Evolutionary conservation across 2,329 filamentous ascomycete genomes (phyloP).

Genomic region (Harringtonia aguacate): DNA sequence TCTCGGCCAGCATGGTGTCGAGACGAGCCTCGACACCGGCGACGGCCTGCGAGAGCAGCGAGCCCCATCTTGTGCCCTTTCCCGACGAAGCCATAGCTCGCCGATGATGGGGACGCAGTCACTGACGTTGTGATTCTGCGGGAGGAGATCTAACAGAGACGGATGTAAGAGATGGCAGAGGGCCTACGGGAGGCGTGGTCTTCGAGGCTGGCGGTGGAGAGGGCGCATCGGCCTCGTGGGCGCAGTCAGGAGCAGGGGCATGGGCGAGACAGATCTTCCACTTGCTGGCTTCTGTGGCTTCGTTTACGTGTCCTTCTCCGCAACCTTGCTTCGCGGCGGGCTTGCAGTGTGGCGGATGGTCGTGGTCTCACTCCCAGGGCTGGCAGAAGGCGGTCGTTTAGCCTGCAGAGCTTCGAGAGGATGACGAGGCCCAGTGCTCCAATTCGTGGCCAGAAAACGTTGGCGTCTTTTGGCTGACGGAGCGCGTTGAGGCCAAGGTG

Average conservation of each 20-base stretch:
- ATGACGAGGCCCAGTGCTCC: not conserved
- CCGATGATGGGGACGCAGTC: not conserved
- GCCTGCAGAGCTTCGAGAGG: not conserved
- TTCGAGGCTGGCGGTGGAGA: not conserved
- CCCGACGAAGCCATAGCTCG: constrained; percentile 34
- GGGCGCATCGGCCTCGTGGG: not conserved
- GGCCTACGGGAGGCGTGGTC: no score
- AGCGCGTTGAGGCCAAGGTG: not conserved
- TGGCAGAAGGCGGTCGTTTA: not conserved
- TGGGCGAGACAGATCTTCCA: not conserved
- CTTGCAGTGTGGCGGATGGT: no score
- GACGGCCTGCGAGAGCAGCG: constrained; percentile 79
- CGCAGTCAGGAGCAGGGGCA: not conserved
- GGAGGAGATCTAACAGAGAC: no score
- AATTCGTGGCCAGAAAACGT: not conserved
- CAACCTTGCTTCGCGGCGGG: no score
- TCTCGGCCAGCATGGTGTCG: constrained; percentile 82
- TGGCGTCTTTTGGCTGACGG: not conserved
- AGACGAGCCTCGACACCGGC: constrained; percentile 88
- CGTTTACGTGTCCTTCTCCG: no score
- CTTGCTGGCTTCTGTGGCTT: not conserved
- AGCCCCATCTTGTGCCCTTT: constrained; percentile 60
- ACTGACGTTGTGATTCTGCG: no score
- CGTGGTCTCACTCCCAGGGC: no score
- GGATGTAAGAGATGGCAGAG: no score